Base-by-base conservation (phyloP, 2,329 filamentous ascomycete species). In the Hypoxylon sp. region DNA sequence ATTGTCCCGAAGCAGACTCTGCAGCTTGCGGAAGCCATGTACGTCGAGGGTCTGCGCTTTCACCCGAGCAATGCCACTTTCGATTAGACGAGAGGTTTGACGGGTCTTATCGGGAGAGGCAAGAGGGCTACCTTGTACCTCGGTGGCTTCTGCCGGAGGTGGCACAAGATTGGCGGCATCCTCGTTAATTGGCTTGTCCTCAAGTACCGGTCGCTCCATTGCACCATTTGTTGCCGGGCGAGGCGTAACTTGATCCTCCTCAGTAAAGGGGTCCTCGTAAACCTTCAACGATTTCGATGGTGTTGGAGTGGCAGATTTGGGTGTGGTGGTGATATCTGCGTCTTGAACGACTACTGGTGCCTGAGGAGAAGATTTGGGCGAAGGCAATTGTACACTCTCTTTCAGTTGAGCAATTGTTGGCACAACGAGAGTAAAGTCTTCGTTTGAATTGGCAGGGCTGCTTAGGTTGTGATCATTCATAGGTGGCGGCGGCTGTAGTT, bases 1-100 rank as follows among this genome's bases (percentile, higher is more conserved):
- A 75, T 85, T 87, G 64, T 91, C 90, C 69, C 91, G 89, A 65
- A 93, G 85, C 70, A 94, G 85, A 41, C 90, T 90, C 77, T 94
- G 92, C 52, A 94, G 83, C 74, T 92, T 92, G 58, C 92, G 88
- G 83, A 94, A 93, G 62, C 92, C 92, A 75, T 94, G 91, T 2
- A 92, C 91, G 75, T 94, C 92, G n/a, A 95, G 86, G 0, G 88
- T 88, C 73, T 89, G 88, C 30, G 87, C 85, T 72, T 89, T 89
- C 72, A 94, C 90, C 69, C 92, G 91, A 56, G 89, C 83, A 71
- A 94, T 92, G 53, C 91, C 92, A 73, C 91, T 94, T 32, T 90
- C 87, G 4, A 95, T 84, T 23, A 94, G 82, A 48, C 90, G 87
- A 6, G 81, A 80, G 73, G 85, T 88, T 70, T 90, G 87, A 51